Base-by-base conservation (phyloP, 2,329 filamentous ascomycete genomes). In the Parastagonospora avenae region DNA sequence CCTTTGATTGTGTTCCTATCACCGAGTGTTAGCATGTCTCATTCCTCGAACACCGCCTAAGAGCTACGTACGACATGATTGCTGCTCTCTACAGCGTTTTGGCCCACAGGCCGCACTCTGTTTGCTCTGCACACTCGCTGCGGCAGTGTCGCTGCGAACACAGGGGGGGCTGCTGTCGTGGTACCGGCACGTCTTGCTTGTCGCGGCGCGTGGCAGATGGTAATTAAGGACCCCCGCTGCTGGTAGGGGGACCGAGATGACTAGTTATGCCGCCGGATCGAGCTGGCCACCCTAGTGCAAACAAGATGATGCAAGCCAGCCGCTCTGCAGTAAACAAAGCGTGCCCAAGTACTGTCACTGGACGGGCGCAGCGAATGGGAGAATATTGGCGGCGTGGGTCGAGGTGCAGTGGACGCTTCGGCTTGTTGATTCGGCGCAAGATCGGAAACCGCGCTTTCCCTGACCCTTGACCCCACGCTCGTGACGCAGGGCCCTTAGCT, bases 1-100 rank as follows among this genome's bases (percentile, higher is more conserved):
- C 76, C 76, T 72, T 78, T 78, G 65, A 78, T 78, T 29, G 73
- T 74, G 64, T 78, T 78, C 62, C 68, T 76, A 66, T 74, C 76
- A 36, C 46, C 33, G 43, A 48, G 39, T 46, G 54, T 70, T 76
- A 83, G 81, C 80, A 41, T 41, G 49, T 41, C 48, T 52, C 54
- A 39, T 32, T 32, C 37, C 37, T 39, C 8, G 37, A 16, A 19
- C 30, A 32, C 8, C 27, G 35, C 27, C 38, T 33, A 43, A 40
- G 54, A 28, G 41, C 49, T 46, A 74, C 72, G 61, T 65, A 74
- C 72, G 72, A 67, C 72, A 75, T 75, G 68, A 44, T 68, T 67
- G 64, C 67, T 51, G 64, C 54, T 16, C 50, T 38, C 43, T 60
- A 54, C 59, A 49, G 61, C 59, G 61, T 63, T 62, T 63, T 57